Percentiles rank a stretch among this genome's conserved stretches.
These are phyloP conservation scores for Pyrus communis DNA, from an alignment of 306 rosid genomes.

Conservation along the genomic window DNA sequence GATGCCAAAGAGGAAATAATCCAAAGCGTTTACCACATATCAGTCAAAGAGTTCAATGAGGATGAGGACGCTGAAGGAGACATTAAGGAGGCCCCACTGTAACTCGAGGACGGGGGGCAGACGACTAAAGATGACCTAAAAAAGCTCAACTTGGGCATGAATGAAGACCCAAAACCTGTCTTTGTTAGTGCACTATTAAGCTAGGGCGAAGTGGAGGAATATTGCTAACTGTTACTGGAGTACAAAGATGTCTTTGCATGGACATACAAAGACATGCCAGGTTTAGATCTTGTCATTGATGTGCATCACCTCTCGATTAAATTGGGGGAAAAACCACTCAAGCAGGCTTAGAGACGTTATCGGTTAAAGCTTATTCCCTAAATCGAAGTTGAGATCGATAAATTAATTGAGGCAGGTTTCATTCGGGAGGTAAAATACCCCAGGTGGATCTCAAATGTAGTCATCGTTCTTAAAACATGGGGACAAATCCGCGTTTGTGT, in stretches of 20 bases:
- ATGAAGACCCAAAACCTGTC: not conserved
- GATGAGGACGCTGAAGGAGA: accelerated
- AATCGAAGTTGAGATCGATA: not conserved
- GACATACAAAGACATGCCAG: not conserved
- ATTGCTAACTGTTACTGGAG: not conserved
- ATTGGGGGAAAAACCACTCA: not conserved
- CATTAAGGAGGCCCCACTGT: not conserved
- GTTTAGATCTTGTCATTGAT: accelerated
- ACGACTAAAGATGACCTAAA: not conserved
- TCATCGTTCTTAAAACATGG: not conserved
- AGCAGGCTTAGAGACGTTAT: not conserved
- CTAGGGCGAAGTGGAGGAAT: not conserved
- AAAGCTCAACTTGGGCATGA: not conserved
- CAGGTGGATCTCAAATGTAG: not conserved
- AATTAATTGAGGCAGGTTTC: not conserved
- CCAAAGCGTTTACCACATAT: not conserved
- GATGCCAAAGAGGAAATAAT: not conserved
- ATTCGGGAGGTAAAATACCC: not conserved
- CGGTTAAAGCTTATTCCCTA: accelerated
- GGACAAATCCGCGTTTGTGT: not conserved
- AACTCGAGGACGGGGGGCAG: not conserved
- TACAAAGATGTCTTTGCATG: not conserved
- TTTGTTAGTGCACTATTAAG: not conserved
- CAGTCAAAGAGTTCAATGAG: not conserved
- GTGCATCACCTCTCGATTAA: not conserved